Percentiles rank a stretch among this genome's conserved stretches.
These are phyloP conservation scores for Asterionellopsis glacialis DNA, from an alignment of 108 stramenopile genomes.

Conservation along the genomic window DNA sequence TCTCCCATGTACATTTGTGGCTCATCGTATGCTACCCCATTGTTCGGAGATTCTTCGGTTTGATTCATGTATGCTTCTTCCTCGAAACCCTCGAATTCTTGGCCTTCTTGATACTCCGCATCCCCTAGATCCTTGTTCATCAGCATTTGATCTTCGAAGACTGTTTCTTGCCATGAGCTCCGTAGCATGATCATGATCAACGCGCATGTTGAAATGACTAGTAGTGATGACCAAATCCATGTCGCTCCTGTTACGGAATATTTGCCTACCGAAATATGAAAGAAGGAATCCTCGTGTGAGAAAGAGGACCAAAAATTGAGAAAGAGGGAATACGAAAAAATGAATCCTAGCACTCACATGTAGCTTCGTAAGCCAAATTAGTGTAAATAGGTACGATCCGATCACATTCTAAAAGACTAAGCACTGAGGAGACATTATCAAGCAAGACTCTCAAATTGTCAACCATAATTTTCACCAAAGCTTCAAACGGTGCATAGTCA, in stretches of 20 bases:
- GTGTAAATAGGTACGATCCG: conserved; percentile 33
- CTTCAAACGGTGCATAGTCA: conserved; percentile 15
- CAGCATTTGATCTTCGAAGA: conserved; percentile 1
- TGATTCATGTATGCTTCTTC: too few relatives aligned
- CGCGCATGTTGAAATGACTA: background rate
- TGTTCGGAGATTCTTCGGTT: too few relatives aligned
- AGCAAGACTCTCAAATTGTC: conserved; percentile 16
- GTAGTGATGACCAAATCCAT: background rate
- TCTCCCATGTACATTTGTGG: too few relatives aligned
- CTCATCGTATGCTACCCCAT: too few relatives aligned
- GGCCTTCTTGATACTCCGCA: too few relatives aligned
- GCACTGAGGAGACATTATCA: conserved; percentile 6
- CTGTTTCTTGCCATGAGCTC: conserved; percentile 4
- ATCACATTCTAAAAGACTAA: conserved; percentile 26
- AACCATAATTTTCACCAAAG: conserved; percentile 10
- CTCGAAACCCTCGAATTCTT: too few relatives aligned
- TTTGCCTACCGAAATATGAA: background rate
- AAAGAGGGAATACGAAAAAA: too few relatives aligned
- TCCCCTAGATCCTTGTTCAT: background rate
- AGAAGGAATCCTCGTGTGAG: too few relatives aligned
- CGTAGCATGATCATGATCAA: conserved; percentile 1
- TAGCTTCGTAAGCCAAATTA: conserved; percentile 17
- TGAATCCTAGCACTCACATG: conserved; percentile 4
- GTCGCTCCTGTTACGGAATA: background rate
- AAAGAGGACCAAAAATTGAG: too few relatives aligned